A percentile compares a stretch with the other conserved stretches of the same genome.
phyloP scores from a whole-genome alignment of 1,284 basidiomycete species.

The Puccinia novopanici region DNA sequence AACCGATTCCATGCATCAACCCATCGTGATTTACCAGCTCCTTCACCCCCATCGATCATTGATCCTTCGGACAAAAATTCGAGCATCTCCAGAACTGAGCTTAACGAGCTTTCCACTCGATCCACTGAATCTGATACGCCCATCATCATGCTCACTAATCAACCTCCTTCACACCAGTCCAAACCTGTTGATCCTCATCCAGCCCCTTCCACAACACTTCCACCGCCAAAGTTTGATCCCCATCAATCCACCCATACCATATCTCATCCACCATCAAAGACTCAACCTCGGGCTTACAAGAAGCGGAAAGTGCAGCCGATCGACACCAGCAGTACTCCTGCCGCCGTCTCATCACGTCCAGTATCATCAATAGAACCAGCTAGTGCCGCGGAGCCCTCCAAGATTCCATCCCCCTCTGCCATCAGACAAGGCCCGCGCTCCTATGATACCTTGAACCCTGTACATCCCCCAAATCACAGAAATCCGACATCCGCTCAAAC shows the following conservation, averaged over 20 bases:
- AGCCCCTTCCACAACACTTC: neutral
- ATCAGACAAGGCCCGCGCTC: neutral
- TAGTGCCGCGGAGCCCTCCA: neutral
- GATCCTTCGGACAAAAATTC: constrained; percentile 5
- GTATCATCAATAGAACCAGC: neutral
- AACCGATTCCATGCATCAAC: neutral
- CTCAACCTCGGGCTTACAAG: constrained; percentile 25
- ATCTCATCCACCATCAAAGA: neutral
- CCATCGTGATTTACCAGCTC: constrained; percentile 14
- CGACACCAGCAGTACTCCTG: neutral
- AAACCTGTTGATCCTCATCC: neutral
- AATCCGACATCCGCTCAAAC: neutral
- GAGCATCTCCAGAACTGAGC: neutral
- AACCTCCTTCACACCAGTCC: neutral
- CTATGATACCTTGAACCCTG: neutral
- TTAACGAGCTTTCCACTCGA: neutral
- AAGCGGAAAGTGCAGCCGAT: constrained; percentile 26
- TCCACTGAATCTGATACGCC: neutral
- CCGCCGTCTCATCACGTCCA: neutral
- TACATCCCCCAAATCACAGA: constrained; percentile 3
- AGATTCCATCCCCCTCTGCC: neutral
- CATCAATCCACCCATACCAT: neutral
- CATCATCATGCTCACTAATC: neutral
- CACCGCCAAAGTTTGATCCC: neutral
- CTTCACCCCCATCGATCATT: constrained; percentile 6